Evolutionary conservation across 2,329 filamentous ascomycete genomes (phyloP).

Genomic region (Epicoccum nigrum): DNA sequence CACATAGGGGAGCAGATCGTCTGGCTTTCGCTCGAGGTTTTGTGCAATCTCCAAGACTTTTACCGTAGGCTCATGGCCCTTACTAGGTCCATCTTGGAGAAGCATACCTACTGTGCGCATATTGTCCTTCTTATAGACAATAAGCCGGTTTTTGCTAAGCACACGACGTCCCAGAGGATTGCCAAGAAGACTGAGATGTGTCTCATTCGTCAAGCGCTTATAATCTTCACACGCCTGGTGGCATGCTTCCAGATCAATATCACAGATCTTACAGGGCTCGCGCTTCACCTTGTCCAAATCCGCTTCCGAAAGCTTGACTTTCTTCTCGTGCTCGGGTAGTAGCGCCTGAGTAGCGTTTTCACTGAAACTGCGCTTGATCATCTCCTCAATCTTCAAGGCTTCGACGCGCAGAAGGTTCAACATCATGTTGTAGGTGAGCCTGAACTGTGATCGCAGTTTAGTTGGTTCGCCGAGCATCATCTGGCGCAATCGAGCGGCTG

Average conservation of each 20-base stretch:
- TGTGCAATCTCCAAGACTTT: conserved; percentile 80
- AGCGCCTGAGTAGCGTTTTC: conserved; percentile 96
- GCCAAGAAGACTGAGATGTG: conserved; percentile 77
- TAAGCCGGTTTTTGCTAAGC: conserved; percentile 74
- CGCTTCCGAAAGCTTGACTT: conserved; percentile 88
- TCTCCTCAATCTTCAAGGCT: conserved; percentile 97
- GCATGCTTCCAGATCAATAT: conserved; percentile 77
- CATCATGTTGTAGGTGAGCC: conserved; percentile 99
- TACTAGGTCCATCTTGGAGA: conserved; percentile 73
- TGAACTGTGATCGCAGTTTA: conserved; percentile 93
- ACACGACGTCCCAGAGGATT: conserved; percentile 84
- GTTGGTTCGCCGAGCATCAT: conserved; percentile 98
- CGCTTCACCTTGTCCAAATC: conserved; percentile 90
- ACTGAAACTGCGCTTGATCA: conserved; percentile 99
- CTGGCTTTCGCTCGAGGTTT: conserved; percentile 73
- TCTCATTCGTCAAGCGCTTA: conserved; percentile 76
- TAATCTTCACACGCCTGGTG: conserved; percentile 83
- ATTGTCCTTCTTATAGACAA: conserved; percentile 84
- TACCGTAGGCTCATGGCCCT: conserved; percentile 70
- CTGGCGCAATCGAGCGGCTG: conserved; percentile 78
- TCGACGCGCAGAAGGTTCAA: conserved; percentile 93
- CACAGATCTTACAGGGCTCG: conserved; percentile 81
- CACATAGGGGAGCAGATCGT: conserved; percentile 86
- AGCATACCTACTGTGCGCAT: conserved; percentile 82
- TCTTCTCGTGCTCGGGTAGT: conserved; percentile 92